Evolutionary conservation across 2,329 filamentous ascomycete genomes (phyloP), one percentile per base, ranked within the genome.

Genomic region (Hortaea werneckii): DNA sequence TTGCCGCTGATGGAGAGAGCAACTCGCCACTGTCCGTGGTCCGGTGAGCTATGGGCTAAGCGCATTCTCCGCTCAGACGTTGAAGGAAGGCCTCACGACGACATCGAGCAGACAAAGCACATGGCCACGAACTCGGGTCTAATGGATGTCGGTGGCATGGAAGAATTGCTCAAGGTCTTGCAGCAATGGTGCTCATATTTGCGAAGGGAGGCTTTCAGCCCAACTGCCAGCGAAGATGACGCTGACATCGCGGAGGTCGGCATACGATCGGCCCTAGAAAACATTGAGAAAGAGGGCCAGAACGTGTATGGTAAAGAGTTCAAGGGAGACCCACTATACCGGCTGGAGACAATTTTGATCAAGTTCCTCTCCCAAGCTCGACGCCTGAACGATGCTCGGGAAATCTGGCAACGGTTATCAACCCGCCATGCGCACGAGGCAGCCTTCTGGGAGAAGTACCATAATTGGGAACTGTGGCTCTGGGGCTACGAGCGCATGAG

Each of bases 161-260:
- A 87, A 42, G 85, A 89, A 54, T 80, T 95, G 29, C 77, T 96
- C 48, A 87, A 94, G 57, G 87, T 96, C 59, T 89, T 95, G 59
- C 81, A 87, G 44, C 84, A 89, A 0, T 98, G 92, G 92, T 95
- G 90, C 60, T 88, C 87, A 42, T 96, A 90, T 56, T 75, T 98
- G 13, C 87, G 90, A 54, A 83, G 92, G 26, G 82, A 82, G 41
- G 87, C 90, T 12, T 88, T 94, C 70, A 74, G 80, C 46, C 74
- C 79, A 1, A 79, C 80, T 48, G 79, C 78, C 1, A 85, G 90
- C 47, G 89, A 95, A 61, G 86, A 74, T 43, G 69, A 90, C 44
- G 75, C 85, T 29, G 89, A 95, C 60, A 80, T 94, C 41, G 90
- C 90, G 6, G 88, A 96, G 60, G 85, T 94, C 37, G 90, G 88